A percentile compares a stretch with the other conserved stretches of the same genome.
phyloP scores from a whole-genome alignment of 257 asterid genomes.

The Solanum chmielewskii region DNA sequence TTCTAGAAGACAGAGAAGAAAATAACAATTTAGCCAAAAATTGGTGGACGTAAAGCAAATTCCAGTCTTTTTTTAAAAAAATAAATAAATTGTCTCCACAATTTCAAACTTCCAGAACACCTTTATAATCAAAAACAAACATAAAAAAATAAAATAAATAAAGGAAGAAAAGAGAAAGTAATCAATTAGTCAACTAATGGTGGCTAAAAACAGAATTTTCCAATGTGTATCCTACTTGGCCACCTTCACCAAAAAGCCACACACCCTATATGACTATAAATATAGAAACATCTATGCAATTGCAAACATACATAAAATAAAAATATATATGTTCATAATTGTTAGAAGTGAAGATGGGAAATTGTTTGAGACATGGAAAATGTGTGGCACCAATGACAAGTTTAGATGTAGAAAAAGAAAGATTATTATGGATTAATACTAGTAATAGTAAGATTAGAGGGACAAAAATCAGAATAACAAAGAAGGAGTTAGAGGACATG shows the following conservation, averaged over 20 bases:
- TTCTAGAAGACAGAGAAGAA: background rate
- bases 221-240: background rate
- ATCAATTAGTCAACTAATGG: background rate
- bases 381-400: background rate
- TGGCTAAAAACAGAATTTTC: background rate
- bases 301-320: background rate
- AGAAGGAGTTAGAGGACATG: slow-evolving; percentile 33
- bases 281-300: background rate
- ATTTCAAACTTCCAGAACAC: background rate
- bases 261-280: background rate
- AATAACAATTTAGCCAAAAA: background rate
- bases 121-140: background rate
- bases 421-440: background rate
- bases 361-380: slow-evolving; percentile 20
- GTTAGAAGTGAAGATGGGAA: slow-evolving; percentile 24
- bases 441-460: background rate
- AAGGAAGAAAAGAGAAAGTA: background rate
- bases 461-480: slow-evolving; percentile 34
- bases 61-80: background rate
- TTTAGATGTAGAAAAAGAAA: background rate
- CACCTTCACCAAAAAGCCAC: background rate
- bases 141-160: background rate
- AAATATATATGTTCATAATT: background rate
- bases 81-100: background rate
- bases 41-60: background rate